Conservation (phyloP, 1,284 basidiomycete genomes). For the Malassezia japonica region DNA sequence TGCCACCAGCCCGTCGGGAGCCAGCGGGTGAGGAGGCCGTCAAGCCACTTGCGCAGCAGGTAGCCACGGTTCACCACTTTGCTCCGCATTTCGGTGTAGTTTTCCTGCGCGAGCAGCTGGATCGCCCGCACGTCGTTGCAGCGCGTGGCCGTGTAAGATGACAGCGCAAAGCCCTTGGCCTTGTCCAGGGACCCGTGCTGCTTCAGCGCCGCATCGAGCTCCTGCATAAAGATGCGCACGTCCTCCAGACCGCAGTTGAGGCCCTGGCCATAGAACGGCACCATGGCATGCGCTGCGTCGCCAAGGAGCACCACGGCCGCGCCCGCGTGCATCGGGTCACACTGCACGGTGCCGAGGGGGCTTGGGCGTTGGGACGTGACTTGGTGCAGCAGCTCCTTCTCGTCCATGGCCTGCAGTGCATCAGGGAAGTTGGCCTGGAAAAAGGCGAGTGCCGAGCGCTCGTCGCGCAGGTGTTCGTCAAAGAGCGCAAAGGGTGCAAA, state of each 20-base stretch:
- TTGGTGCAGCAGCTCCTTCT: conserved; percentile 63
- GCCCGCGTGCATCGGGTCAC: conserved; percentile 77
- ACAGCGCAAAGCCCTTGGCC: conserved; percentile 54
- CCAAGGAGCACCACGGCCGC: conserved; percentile 80
- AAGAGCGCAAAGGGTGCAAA: conserved; percentile 79
- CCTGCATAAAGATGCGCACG: conserved; percentile 71
- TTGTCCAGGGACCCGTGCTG: not conserved
- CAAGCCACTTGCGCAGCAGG: conserved; percentile 69
- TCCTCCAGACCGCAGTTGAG: conserved; percentile 96
- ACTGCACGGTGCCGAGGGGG: conserved; percentile 81
- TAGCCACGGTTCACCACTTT: conserved; percentile 73
- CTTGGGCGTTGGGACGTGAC: conserved; percentile 74
- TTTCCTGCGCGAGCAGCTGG: conserved; percentile 79
- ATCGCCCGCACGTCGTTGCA: conserved; percentile 83
- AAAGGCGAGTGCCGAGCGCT: conserved; percentile 57
- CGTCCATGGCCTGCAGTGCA: conserved; percentile 71
- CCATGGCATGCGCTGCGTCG: conserved; percentile 93
- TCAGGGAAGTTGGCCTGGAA: conserved; percentile 79
- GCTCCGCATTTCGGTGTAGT: conserved; percentile 94
- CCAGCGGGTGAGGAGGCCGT: conserved; percentile 56
- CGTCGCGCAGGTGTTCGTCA: conserved; percentile 48
- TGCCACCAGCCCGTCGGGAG: conserved; percentile 74
- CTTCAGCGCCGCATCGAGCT: conserved; percentile 54
- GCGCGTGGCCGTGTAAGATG: conserved; percentile 67
- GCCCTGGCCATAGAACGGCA: conserved; percentile 93